These are phyloP conservation scores for Fomitopsis betulina DNA, from an alignment of 1,284 basidiomycete genomes.

Conservation along the genomic window DNA sequence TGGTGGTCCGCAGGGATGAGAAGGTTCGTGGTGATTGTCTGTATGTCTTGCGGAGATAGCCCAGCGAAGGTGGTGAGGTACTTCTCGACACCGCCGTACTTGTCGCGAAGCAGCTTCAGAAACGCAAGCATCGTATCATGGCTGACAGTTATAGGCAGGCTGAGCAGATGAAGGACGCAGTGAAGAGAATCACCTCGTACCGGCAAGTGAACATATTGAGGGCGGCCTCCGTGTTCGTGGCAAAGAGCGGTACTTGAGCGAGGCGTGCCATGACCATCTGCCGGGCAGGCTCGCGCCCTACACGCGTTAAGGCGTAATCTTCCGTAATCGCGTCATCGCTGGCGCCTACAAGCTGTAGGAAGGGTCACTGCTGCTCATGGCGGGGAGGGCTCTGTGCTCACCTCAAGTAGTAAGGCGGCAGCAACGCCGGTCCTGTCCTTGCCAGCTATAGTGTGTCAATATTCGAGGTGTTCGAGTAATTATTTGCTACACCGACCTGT, in stretches of 20 bases:
- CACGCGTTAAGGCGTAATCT: slow-evolving; percentile 72
- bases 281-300: slow-evolving; percentile 73
- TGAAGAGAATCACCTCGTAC: slow-evolving; percentile 31
- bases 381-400: slow-evolving; percentile 22
- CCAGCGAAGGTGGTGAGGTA: slow-evolving; percentile 53
- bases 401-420: slow-evolving; percentile 68
- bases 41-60: slow-evolving; percentile 57
- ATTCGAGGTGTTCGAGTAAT: not conserved
- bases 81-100: slow-evolving; percentile 62
- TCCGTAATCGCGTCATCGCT: slow-evolving; percentile 55
- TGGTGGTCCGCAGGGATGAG: slow-evolving; percentile 28
- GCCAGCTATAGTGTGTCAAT: slow-evolving; percentile 39
- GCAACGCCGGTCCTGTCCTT: slow-evolving; percentile 79
- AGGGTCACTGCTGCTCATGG: not conserved
- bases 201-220: slow-evolving; percentile 75
- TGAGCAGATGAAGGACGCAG: not conserved
- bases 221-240: slow-evolving; percentile 64
- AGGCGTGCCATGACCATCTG: slow-evolving; percentile 63
- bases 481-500: slow-evolving; percentile 42
- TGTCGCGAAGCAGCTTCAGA: slow-evolving; percentile 49
- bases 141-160: slow-evolving; percentile 29
- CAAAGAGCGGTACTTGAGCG: slow-evolving; percentile 64
- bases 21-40: slow-evolving; percentile 54
- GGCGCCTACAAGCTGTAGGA: slow-evolving; percentile 60
- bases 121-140: slow-evolving; percentile 70